Conservation (phyloP, 1,139 yeast species). For the Geotrichum reessii region DNA sequence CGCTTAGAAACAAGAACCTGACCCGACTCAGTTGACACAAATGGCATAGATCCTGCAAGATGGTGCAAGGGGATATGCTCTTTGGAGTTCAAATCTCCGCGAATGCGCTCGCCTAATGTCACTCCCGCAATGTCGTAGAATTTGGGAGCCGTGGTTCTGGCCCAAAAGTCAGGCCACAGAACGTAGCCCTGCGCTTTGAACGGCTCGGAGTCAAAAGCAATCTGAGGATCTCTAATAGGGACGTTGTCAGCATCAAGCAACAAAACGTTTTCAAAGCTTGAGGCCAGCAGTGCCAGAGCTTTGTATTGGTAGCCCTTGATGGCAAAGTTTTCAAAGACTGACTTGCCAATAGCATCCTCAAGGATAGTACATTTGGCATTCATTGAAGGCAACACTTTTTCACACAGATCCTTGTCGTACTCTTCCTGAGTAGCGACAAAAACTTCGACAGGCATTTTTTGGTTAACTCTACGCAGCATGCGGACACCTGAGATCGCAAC, state of each 20-base stretch:
- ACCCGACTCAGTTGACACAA: conserved; percentile 77
- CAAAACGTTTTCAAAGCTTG: conserved; percentile 72
- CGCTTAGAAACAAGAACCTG: conserved; percentile 66
- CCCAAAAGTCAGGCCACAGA: conserved; percentile 84
- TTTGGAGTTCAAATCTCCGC: conserved; percentile 34
- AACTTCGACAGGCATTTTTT: conserved; percentile 68
- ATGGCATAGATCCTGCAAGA: conserved; percentile 66
- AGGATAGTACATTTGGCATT: conserved; percentile 65
- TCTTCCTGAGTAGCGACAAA: conserved; percentile 65
- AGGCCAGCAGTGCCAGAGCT: conserved; percentile 64
- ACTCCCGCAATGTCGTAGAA: conserved; percentile 62
- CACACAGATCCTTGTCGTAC: conserved; percentile 64
- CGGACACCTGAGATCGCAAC: conserved; percentile 60
- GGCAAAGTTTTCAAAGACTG: conserved; percentile 41
- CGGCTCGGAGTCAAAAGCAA: conserved; percentile 50
- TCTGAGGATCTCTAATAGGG: conserved; percentile 54
- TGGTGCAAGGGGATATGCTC: conserved; percentile 56
- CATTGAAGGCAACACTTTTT: conserved; percentile 55
- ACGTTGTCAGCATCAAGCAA: conserved; percentile 73
- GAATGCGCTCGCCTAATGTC: conserved; percentile 40
- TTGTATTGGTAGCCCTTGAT: conserved; percentile 77
- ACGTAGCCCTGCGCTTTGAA: conserved; percentile 55
- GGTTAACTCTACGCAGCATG: conserved; percentile 58
- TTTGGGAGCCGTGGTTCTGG: conserved; percentile 61
- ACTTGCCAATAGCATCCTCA: conserved; percentile 51